Base-by-base conservation (phyloP, 2,329 filamentous ascomycete genomes). In the Cytospora paraplurivora region DNA sequence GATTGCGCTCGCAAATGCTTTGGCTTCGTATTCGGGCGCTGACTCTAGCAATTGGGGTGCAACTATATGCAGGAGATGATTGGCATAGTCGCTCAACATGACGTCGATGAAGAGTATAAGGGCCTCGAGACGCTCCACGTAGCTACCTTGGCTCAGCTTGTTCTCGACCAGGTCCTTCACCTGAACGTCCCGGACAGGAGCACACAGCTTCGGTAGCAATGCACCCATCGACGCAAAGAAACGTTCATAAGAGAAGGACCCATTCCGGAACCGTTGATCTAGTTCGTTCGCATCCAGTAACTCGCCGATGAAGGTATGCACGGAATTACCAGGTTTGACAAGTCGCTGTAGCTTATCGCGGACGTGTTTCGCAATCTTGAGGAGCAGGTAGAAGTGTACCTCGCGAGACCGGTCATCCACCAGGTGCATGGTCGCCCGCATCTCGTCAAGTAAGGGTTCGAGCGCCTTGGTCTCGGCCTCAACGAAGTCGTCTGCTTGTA, bases 1-100 rank as follows among this genome's bases (percentile, higher is more conserved):
- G 34, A 92, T 71, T 51, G 90, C 86, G 44, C 88, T 81, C 1
- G 84, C 79, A 69, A 95, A 95, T 47, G 82, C 81, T 68, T 88
- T 88, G n/a, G 86, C 82, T 71, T 95, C 91, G 72, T 94, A 94
- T 17, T 86, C 82, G 1, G 87, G 78, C 1, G 90, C 87, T 67
- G 91, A 88, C 67, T 88, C 85, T 60, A 92, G 85, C 59, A 95
- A 81, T 7, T 85, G 85, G 0, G 90, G 89, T 1, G 89, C 89
- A 0, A 88, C 87, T 34, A 89, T 84, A 73, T 88, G 86, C 56
- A 95, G 79, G 69, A 93, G 81, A 71, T 92, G 94, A 72, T 95
- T 95, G 65, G 90, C 88, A 71, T 93, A 93, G 70, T 95, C 91
- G 64, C 92, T 86, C 32, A 90, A 85, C 77, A 94, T 88, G 41